These are phyloP conservation scores for Mallotus japonicus DNA, from an alignment of 441 rosid species.

Conservation along the genomic window DNA sequence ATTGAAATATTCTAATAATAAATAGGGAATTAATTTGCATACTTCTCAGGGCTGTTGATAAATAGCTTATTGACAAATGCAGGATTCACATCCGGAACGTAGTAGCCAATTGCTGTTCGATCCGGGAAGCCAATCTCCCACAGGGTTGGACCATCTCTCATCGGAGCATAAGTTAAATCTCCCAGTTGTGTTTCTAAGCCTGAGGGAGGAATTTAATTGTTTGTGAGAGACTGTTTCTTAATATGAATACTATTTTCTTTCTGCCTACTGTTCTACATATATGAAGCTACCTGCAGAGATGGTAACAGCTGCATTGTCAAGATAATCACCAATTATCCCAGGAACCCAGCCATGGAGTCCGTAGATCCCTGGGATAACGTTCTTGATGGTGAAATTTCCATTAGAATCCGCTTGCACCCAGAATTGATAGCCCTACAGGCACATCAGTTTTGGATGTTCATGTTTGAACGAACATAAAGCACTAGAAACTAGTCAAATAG, in stretches of 20 bases:
- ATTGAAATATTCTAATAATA: no score
- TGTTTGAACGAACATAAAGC: no score
- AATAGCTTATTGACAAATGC: conserved; percentile 37
- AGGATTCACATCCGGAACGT: conserved; percentile 42
- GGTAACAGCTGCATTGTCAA: background rate
- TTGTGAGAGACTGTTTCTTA: background rate
- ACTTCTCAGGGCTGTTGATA: conserved; percentile 34
- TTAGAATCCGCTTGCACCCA: no score
- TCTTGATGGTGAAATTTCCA: no score
- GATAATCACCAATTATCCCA: no score
- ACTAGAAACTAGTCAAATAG: no score
- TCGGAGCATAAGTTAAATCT: conserved; percentile 28
- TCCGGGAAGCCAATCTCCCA: conserved; percentile 47
- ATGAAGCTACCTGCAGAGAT: conserved; percentile 31
- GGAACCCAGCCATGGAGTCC: no score
- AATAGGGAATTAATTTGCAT: background rate
- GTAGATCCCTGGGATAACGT: no score
- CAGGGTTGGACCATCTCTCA: conserved; percentile 37
- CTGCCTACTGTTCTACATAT: no score
- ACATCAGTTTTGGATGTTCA: no score
- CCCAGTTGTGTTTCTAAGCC: conserved; percentile 31
- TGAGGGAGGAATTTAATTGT: conserved; percentile 11
- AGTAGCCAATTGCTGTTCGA: conserved; percentile 33
- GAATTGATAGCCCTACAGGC: no score
- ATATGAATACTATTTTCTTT: background rate